Evolutionary conservation across 768 basidiomycete species (phyloP).

Genomic region (Termitomyces eurrhizus): DNA sequence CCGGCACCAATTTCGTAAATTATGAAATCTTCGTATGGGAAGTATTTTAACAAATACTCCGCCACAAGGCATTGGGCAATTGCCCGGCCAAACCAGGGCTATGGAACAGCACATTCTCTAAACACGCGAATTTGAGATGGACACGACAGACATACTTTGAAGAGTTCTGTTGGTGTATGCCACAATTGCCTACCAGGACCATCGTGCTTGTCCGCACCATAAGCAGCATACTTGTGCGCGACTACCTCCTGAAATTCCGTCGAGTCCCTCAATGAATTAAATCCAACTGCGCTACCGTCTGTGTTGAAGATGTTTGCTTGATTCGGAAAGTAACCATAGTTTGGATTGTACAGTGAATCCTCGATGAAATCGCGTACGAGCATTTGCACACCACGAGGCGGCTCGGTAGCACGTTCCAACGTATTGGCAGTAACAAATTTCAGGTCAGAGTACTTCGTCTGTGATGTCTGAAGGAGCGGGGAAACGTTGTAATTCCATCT

Average conservation of each 20-base stretch:
- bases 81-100: slow-evolving; percentile 96
- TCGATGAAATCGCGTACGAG: slow-evolving; percentile 95
- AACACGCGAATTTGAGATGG: slow-evolving; percentile 4
- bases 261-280: slow-evolving; percentile 59
- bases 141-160: slow-evolving; percentile 63
- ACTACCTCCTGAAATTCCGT: slow-evolving; percentile 80
- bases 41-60: slow-evolving; percentile 92
- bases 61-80: slow-evolving; percentile 86
- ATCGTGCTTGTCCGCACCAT: slow-evolving; percentile 55
- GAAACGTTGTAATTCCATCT: slow-evolving; percentile 79
- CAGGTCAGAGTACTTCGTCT: slow-evolving; percentile 38
- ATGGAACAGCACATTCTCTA: slow-evolving; percentile 9
- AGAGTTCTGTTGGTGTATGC: slow-evolving; percentile 98
- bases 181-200: slow-evolving; percentile 89
- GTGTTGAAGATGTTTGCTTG: slow-evolving; percentile 87
- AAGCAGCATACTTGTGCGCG: slow-evolving; percentile 69
- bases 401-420: slow-evolving; percentile 49
- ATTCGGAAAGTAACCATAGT: slow-evolving; percentile 96
- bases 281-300: slow-evolving; percentile 60
- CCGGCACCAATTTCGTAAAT: slow-evolving; percentile 98
- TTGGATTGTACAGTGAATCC: slow-evolving; percentile 93
- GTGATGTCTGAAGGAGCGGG: slow-evolving; percentile 51
- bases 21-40: slow-evolving; percentile 92
- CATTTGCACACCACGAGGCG: slow-evolving; percentile 86
- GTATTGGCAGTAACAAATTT: slow-evolving; percentile 66